Evolutionary conservation across 2,329 filamentous ascomycete genomes (phyloP).

Genomic region (Alternaria conjuncta): DNA sequence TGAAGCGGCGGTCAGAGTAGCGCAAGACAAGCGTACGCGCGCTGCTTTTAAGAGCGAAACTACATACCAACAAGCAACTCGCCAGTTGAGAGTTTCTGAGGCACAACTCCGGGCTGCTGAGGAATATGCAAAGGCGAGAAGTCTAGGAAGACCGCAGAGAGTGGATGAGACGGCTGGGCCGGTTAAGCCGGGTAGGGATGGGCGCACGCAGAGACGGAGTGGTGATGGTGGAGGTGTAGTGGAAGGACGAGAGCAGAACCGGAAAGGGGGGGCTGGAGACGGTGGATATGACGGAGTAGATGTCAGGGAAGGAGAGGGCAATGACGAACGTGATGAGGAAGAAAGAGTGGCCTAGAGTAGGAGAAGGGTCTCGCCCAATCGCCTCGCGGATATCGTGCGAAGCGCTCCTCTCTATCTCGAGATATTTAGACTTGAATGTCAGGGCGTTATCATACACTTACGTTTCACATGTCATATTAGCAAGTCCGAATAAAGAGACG

Average conservation of each 20-base stretch:
- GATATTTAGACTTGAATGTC: neutral
- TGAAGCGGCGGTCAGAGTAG: neutral
- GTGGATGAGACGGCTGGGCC: no score
- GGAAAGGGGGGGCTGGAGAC: neutral
- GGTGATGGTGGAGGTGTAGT: no score
- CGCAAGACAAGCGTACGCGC: neutral
- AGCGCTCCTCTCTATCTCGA: no score
- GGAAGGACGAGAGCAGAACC: no score
- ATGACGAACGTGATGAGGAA: neutral
- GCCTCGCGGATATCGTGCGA: no score
- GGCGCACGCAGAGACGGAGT: no score
- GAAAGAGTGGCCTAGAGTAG: neutral
- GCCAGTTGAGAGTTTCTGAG: neutral
- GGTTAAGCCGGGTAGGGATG: no score
- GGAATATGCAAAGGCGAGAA: neutral
- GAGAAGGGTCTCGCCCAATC: accelerated
- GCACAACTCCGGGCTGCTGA: accelerated
- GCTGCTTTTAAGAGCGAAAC: neutral
- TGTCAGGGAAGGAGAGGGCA: accelerated
- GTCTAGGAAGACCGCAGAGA: neutral
- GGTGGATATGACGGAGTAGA: neutral
- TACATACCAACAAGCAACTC: neutral
- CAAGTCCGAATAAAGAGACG: no score
- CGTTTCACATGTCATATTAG: no score
- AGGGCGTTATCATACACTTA: no score